Base-by-base conservation (phyloP, 176 grass and related monocot genomes). In the Oryza coarctata region DNA sequence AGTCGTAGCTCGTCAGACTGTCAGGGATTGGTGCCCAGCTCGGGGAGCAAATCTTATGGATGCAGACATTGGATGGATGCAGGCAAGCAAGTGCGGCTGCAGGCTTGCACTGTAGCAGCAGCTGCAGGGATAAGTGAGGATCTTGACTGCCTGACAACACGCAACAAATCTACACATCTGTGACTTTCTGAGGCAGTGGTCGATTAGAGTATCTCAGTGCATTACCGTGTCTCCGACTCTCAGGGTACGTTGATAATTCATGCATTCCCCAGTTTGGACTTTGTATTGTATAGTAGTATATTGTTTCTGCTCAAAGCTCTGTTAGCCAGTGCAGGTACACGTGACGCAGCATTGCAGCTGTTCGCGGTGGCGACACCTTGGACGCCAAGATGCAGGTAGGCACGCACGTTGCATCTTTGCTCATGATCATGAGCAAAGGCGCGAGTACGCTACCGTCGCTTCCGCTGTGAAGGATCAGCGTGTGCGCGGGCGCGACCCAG, bases 11-110 rank as follows among this genome's bases (percentile, higher is more conserved):
- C 25, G 13, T 36, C 32, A 28, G 67, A 6, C 31, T 14, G 13
- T 27, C 10, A 27, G 44, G 39, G 66, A 70, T 23, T 2, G 45
- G 3, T 11, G 40, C 40, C 31, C 12, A 36, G 22, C 31, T 13
- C 32, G 57, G 62, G 44, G 72, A 20, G 65, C 65, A 71, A 62
- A 85, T 71, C 66, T 71, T 12, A 15, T 29, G 30, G 71, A 50
- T 35, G 65, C 66, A 72, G 5, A 55, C 18, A 22, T n/a, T 22
- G 50, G 50, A 55, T 55, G 49, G 49, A 9, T 22, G 52, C 38
- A 43, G 34, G 58, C 82, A 29, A 65, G 26, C 60, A 31, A 30
- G 6, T 15, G 38, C 27, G 9, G 25, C 5, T 17, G 60, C 75
- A 63, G 55, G 9, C 35, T 36, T 20, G 13, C 74, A 62, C 65